phyloP scores from a whole-genome alignment of 805 yeast species.

The Candida jianshihensis region DNA sequence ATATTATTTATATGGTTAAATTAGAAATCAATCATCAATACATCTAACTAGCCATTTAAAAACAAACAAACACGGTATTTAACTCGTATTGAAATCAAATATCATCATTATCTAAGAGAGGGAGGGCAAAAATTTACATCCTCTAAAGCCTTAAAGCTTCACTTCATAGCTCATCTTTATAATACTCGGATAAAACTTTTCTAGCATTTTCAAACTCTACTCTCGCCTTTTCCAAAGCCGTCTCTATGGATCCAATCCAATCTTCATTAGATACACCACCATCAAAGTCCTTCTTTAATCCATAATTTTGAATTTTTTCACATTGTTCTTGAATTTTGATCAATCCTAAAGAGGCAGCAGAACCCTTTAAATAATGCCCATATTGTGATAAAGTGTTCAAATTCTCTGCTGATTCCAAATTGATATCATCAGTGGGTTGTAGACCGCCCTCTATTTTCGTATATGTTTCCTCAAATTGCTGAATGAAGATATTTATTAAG shows the following conservation, averaged over 20 bases:
- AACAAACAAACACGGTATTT: no score
- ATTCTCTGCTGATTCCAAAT: constrained; percentile 19
- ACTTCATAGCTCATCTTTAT: constrained; percentile 28
- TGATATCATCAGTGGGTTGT: constrained; percentile 22
- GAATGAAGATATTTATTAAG: constrained; percentile 76
- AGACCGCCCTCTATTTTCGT: constrained; percentile 50
- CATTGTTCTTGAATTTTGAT: constrained; percentile 78
- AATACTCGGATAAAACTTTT: constrained; percentile 44
- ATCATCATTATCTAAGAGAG: background rate
- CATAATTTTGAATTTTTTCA: constrained; percentile 89
- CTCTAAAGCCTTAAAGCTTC: no score
- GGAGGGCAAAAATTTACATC: no score
- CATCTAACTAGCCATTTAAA: background rate
- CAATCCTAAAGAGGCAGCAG: constrained; percentile 90
- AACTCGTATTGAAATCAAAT: background rate
- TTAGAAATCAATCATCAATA: no score
- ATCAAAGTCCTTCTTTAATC: constrained; percentile 34
- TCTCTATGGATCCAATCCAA: constrained; percentile 35
- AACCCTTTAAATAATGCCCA: constrained; percentile 93
- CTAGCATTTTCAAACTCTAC: constrained; percentile 45
- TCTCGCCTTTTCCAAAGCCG: constrained; percentile 47
- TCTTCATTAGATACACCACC: constrained; percentile 18
- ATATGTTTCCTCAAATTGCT: constrained; percentile 82
- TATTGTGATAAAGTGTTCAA: constrained; percentile 58
- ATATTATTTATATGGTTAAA: background rate